Evolutionary conservation across 768 basidiomycete genomes (phyloP).

Genomic region (Baorangia bicolor): DNA sequence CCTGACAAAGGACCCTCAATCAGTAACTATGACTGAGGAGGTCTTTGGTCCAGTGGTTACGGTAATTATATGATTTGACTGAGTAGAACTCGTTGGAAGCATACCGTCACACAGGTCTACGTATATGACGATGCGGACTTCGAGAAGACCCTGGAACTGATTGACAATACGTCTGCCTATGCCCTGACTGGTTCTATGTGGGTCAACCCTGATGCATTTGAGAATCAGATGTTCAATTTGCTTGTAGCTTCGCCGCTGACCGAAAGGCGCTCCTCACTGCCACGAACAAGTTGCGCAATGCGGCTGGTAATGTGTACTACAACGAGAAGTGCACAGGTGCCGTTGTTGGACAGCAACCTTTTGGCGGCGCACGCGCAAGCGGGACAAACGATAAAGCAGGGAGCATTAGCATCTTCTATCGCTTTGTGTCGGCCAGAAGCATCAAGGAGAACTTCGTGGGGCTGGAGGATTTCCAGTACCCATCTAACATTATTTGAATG

Average conservation of each 20-base stretch:
- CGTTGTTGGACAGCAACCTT: constrained; percentile 97
- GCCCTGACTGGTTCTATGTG: constrained; percentile 95
- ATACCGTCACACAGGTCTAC: constrained; percentile 54
- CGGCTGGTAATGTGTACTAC: constrained; percentile 96
- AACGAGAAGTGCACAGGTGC: constrained; percentile 98
- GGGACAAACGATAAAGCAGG: constrained; percentile 99
- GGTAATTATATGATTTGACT: constrained; percentile 39
- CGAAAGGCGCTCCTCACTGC: constrained; percentile 78
- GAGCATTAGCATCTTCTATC: constrained; percentile 70
- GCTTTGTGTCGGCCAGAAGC: constrained; percentile 85
- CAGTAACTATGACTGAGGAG: constrained; percentile 89
- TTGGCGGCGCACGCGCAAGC: constrained; percentile 89
- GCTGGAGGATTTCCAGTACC: constrained; percentile 78
- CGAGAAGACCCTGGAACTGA: constrained; percentile 82
- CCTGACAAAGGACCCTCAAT: constrained; percentile 85
- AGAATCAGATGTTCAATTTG: constrained; percentile 8
- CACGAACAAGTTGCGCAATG: constrained; percentile 80
- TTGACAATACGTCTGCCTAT: constrained; percentile 85
- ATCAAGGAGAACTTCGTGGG: constrained; percentile 98
- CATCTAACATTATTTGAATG: constrained; percentile 73
- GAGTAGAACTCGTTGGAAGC: neutral
- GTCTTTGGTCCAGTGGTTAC: constrained; percentile 97
- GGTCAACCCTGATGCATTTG: constrained; percentile 29
- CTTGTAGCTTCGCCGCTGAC: constrained; percentile 73
- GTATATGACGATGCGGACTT: constrained; percentile 87